These are phyloP conservation scores for Symmetrospora coprosmae DNA, from an alignment of 768 basidiomycete species.

Conservation along the genomic window DNA sequence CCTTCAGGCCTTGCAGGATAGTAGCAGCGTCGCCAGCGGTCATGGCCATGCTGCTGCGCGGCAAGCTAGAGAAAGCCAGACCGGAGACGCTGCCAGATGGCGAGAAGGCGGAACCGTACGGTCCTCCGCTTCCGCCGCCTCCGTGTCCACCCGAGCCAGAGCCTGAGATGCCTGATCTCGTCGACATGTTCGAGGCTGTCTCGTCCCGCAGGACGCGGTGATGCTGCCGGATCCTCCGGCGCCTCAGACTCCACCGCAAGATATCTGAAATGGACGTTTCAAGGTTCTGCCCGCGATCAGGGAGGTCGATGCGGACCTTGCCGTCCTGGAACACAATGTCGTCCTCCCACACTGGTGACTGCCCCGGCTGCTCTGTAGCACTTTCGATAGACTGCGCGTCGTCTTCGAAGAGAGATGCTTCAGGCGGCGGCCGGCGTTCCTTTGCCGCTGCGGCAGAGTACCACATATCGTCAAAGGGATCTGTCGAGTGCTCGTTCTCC, in stretches of 20 bases:
- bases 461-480: constrained; percentile 1
- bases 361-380: too few relatives aligned
- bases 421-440: background rate
- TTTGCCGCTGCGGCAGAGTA: background rate
- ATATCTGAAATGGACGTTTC: constrained; percentile 1
- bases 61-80: background rate
- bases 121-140: background rate
- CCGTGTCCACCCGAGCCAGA: too few relatives aligned
- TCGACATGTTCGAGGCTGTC: too few relatives aligned
- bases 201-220: background rate
- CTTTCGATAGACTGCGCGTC: too few relatives aligned
- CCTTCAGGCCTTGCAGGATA: background rate
- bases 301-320: constrained; percentile 4
- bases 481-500: background rate
- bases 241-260: background rate
- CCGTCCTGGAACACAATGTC: constrained; percentile 3
- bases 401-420: too few relatives aligned
- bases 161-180: too few relatives aligned
- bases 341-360: background rate
- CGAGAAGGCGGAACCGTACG: background rate
- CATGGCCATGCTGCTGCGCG: background rate
- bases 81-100: background rate
- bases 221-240: background rate
- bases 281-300: background rate
- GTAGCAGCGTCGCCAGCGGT: background rate